A percentile compares a stretch with the other conserved stretches of the same genome.
Conservation (phyloP, 495 filamentous ascomycete species). For the Tuber borchii region DNA sequence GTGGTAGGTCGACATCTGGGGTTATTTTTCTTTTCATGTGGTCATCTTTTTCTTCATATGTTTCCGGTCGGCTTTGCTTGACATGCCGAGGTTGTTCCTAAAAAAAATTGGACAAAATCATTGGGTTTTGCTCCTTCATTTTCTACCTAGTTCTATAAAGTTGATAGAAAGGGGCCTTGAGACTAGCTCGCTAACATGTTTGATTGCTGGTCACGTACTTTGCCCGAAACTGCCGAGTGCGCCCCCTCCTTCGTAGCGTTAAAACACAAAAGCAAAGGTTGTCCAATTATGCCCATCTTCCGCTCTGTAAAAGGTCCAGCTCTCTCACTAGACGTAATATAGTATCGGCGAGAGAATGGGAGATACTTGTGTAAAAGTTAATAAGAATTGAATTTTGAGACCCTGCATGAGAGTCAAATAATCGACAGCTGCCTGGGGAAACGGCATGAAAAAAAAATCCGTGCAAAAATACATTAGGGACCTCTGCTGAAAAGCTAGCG, state of each 20-base stretch:
- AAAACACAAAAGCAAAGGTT: not conserved
- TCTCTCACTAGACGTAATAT: not conserved
- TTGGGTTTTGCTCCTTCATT: not conserved
- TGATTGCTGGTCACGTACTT: not conserved
- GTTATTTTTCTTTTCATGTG: not conserved
- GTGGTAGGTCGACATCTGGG: not conserved
- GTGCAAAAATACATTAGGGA: no score
- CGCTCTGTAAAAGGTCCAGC: not conserved
- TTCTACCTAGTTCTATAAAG: not conserved
- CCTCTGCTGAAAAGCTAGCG: no score
- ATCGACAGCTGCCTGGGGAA: no score
- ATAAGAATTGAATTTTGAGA: no score
- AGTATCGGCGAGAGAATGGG: not conserved
- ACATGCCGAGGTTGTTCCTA: not conserved
- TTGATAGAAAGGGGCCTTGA: not conserved
- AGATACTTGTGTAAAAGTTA: no score
- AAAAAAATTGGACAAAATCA: not conserved
- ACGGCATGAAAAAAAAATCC: no score
- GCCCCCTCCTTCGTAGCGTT: not conserved
- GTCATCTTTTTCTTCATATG: not conserved
- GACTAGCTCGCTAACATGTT: not conserved
- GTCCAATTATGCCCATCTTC: not conserved
- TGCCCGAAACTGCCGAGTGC: not conserved
- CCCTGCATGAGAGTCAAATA: no score
- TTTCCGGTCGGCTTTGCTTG: not conserved